Percentiles rank a stretch among this genome's conserved stretches.
phyloP scores from a whole-genome alignment of 1,284 basidiomycete genomes.

The Leccinum pallidistipes region DNA sequence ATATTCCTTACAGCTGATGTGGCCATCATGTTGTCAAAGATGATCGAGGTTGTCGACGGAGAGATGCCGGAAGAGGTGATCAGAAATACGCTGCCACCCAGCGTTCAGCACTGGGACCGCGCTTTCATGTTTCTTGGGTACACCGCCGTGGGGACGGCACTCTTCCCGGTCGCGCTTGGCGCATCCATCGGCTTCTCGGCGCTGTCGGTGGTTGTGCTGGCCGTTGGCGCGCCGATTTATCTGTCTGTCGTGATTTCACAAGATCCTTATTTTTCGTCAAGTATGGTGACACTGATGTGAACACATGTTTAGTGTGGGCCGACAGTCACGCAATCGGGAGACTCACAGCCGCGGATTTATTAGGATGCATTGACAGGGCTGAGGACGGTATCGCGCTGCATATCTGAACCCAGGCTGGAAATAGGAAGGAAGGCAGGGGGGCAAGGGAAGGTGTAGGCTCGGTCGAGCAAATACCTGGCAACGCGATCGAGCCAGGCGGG shows the following conservation, averaged over 20 bases:
- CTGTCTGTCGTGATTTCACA: background rate
- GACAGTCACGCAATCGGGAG: background rate
- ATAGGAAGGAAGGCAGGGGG: background rate
- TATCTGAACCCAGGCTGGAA: too few species aligned
- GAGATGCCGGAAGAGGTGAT: conserved; percentile 15
- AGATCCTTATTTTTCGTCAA: background rate
- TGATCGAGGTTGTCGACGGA: conserved; percentile 24
- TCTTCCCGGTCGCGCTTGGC: background rate
- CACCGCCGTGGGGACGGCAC: background rate
- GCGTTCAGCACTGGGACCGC: background rate
- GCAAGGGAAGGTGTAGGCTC: background rate
- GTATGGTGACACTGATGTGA: background rate
- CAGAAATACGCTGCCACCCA: conserved; percentile 1
- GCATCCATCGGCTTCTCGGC: background rate
- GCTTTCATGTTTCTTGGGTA: background rate
- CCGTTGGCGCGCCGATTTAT: background rate
- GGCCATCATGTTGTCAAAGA: conserved; percentile 20
- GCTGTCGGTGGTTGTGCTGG: background rate
- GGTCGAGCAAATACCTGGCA: background rate
- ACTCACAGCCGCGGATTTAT: background rate
- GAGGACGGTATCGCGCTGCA: background rate
- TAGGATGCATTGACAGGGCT: background rate
- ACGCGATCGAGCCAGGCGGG: background rate
- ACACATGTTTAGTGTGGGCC: background rate
- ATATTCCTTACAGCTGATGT: conserved; percentile 19